These are phyloP conservation scores for Clitopilus passeckerianus DNA, from an alignment of 768 basidiomycete species.

Conservation along the genomic window DNA sequence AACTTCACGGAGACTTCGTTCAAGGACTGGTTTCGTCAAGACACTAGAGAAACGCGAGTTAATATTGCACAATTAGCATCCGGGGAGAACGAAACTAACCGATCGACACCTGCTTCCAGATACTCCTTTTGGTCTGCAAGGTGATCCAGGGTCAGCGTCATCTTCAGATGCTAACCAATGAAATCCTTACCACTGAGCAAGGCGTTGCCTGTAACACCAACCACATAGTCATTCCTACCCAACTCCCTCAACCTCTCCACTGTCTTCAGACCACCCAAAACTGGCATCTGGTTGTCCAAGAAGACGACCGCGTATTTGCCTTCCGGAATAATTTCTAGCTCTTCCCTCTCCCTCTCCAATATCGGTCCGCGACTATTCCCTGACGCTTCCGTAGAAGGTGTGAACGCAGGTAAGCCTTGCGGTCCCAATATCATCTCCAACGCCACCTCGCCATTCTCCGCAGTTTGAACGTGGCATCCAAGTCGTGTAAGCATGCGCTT, in stretches of 20 bases:
- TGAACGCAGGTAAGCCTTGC: constrained; percentile 15
- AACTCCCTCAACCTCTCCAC: constrained; percentile 60
- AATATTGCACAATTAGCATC: constrained; percentile 2
- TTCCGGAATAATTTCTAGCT: constrained; percentile 18
- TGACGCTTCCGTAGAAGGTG: constrained; percentile 35
- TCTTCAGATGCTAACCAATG: neutral
- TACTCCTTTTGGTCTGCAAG: constrained; percentile 70
- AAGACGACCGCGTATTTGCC: constrained; percentile 44
- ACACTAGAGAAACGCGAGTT: constrained; percentile 37
- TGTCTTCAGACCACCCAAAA: constrained; percentile 69
- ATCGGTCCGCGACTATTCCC: constrained; percentile 28
- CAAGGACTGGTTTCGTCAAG: constrained; percentile 76
- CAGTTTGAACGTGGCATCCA: constrained; percentile 73
- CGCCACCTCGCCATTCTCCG: constrained; percentile 81
- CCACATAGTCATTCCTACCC: constrained; percentile 73
- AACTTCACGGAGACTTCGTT: constrained; percentile 44
- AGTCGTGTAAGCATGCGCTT: constrained; percentile 70
- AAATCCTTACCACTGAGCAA: constrained; percentile 35
- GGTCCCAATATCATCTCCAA: constrained; percentile 64
- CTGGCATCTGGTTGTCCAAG: constrained; percentile 78
- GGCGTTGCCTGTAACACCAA: constrained; percentile 71
- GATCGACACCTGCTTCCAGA: constrained; percentile 68
- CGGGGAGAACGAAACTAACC: constrained; percentile 34
- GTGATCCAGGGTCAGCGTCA: neutral
- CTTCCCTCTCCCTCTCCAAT: constrained; percentile 25